Conservation (phyloP, 768 basidiomycete genomes). For the Cubamyces sp. region DNA sequence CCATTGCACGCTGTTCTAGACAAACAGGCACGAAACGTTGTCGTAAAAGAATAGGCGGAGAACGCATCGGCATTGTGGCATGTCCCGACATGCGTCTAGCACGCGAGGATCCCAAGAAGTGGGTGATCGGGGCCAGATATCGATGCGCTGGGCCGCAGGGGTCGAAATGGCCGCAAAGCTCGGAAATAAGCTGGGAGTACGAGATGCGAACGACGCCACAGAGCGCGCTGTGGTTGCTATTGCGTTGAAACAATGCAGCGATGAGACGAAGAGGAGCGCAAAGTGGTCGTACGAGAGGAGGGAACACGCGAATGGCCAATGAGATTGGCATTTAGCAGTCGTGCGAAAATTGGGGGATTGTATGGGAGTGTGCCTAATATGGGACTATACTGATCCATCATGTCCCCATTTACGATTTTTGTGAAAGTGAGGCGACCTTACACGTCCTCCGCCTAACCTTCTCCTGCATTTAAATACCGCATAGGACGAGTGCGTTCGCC, state of each 20-base stretch:
- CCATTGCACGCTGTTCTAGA: neutral
- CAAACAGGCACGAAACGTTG: constrained; percentile 7
- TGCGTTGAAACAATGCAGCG: neutral
- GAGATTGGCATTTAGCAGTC: constrained; percentile 9
- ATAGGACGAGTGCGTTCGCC: constrained; percentile 1
- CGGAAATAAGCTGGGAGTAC: constrained; percentile 4
- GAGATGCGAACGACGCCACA: neutral
- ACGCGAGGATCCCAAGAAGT: constrained; percentile 2
- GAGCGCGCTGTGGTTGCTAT: neutral
- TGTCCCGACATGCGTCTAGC: constrained; percentile 6
- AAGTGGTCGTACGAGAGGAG: constrained; percentile 18
- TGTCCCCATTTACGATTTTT: constrained; percentile 32
- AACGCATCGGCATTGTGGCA: neutral
- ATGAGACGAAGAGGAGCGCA: neutral
- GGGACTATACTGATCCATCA: constrained; percentile 15
- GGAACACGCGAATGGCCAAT: neutral
- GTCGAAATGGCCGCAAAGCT: neutral
- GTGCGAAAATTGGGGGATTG: constrained; percentile 28
- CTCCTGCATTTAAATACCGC: constrained; percentile 29
- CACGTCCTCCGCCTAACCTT: constrained; percentile 23
- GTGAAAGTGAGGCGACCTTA: constrained; percentile 33
- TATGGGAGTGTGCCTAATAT: constrained; percentile 11
- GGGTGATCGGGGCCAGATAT: constrained; percentile 13
- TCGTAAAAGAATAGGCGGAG: constrained; percentile 4
- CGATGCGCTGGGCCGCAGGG: neutral